A percentile compares a stretch with the other conserved stretches of the same genome.
Evolutionary conservation across 2,329 filamentous ascomycete genomes (phyloP).

Genomic region (Colletotrichum costaricense): DNA sequence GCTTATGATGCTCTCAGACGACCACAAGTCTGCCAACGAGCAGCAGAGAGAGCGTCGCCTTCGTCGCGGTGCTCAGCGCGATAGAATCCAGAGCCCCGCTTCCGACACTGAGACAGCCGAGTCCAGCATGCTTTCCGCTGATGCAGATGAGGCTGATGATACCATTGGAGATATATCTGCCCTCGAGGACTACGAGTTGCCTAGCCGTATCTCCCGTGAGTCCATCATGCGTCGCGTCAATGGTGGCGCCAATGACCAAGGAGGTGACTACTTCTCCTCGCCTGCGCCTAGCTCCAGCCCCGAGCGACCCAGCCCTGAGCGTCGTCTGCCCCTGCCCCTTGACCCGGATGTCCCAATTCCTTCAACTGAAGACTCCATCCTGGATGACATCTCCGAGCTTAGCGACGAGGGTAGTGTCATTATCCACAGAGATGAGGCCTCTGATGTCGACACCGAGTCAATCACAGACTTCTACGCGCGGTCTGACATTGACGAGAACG

Average conservation of each 20-base stretch:
- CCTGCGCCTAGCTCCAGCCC: conserved; percentile 69
- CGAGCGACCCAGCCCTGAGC: conserved; percentile 55
- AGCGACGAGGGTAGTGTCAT: conserved; percentile 69
- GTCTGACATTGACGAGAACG: conserved; percentile 60
- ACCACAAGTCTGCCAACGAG: conserved; percentile 70
- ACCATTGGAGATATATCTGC: conserved; percentile 69
- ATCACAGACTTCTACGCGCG: conserved; percentile 75
- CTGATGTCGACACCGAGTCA: conserved; percentile 72
- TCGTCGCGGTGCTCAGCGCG: conserved; percentile 68
- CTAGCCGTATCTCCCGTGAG: conserved; percentile 87
- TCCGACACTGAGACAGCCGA: conserved; percentile 50
- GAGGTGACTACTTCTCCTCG: conserved; percentile 74
- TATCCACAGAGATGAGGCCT: conserved; percentile 75
- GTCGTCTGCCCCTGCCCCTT: conserved; percentile 66
- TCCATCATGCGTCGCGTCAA: conserved; percentile 92
- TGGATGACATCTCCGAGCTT: conserved; percentile 49
- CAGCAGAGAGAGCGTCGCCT: conserved; percentile 77
- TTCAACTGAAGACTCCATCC: conserved; percentile 79
- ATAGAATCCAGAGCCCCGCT: conserved; percentile 58
- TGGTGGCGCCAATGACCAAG: conserved; percentile 63
- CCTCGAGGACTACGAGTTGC: conserved; percentile 73
- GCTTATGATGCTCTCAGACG: conserved; percentile 87
- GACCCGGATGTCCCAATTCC: conserved; percentile 93
- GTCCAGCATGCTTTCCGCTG: conserved; percentile 38
- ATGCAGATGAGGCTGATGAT: conserved; percentile 67